phyloP scores from a whole-genome alignment of 176 grass and related monocot species.

The Zizania latifolia region DNA sequence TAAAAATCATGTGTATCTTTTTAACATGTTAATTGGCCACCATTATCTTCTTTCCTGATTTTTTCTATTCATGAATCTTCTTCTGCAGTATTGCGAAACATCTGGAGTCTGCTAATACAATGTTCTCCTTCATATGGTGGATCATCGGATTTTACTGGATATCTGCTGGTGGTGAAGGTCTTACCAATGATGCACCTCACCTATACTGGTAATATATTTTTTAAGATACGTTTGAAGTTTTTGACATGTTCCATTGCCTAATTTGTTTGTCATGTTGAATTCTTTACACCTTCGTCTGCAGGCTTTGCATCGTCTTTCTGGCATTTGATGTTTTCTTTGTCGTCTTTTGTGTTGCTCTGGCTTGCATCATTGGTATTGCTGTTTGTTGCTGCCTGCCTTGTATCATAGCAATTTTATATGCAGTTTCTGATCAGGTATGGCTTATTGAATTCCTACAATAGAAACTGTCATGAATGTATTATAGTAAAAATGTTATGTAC shows the following conservation, averaged over 20 bases:
- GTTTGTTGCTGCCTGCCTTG: slow-evolving; percentile 84
- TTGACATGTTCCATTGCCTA: not conserved
- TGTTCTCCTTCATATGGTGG: slow-evolving; percentile 63
- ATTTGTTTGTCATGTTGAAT: not conserved
- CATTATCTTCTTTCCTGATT: not conserved
- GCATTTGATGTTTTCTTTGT: slow-evolving; percentile 82
- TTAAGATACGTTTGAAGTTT: slow-evolving; percentile 4
- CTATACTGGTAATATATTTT: slow-evolving; percentile 50
- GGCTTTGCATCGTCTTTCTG: slow-evolving; percentile 67
- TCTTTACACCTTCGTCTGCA: slow-evolving; percentile 14
- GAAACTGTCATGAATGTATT: not conserved
- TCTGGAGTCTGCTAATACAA: slow-evolving; percentile 54
- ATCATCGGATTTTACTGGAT: slow-evolving; percentile 70
- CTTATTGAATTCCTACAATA: not conserved
- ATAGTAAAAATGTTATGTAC: not conserved
- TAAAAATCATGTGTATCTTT: not conserved
- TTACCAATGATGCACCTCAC: slow-evolving; percentile 41
- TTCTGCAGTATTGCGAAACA: slow-evolving; percentile 43
- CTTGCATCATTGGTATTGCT: slow-evolving; percentile 71
- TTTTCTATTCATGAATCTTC: not conserved
- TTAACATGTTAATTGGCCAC: not conserved
- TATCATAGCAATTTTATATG: slow-evolving; percentile 75
- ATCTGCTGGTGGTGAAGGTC: slow-evolving; percentile 42
- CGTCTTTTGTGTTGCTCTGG: slow-evolving; percentile 67
- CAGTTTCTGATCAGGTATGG: slow-evolving; percentile 57